phyloP scores from a whole-genome alignment of 2,329 filamentous ascomycete genomes.

The Sporothrix euskadiensis region DNA sequence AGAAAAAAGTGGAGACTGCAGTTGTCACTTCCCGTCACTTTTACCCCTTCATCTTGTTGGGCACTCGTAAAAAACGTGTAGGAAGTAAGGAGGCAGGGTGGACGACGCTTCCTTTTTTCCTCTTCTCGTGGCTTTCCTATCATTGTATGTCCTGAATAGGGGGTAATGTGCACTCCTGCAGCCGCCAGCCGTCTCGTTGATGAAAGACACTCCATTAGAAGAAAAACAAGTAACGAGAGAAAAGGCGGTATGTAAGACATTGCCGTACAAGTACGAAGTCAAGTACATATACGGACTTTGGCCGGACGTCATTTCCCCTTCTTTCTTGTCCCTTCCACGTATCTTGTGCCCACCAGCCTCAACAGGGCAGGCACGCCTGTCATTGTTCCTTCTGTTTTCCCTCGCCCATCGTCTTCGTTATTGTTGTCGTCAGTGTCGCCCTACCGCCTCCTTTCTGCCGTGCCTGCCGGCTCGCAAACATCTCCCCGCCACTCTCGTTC shows the following conservation, averaged over 20 bases:
- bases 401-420: neutral
- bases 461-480: neutral
- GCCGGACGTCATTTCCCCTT: neutral
- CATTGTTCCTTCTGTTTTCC: neutral
- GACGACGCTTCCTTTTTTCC: neutral
- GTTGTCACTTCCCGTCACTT: neutral
- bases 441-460: neutral
- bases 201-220: neutral
- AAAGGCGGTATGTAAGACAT: neutral
- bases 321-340: neutral
- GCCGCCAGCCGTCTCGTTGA: neutral
- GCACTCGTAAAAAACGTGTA: neutral
- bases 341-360: neutral
- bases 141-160: neutral
- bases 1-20: neutral
- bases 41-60: neutral
- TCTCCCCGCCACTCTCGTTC: neutral
- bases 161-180: neutral
- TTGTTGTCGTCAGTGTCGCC: neutral
- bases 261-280: neutral
- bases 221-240: neutral
- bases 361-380: neutral
- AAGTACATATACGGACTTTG: neutral
- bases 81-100: constrained; percentile 12
- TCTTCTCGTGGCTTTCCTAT: neutral